phyloP scores from a whole-genome alignment of 768 basidiomycete species.

The Hericium rajendrae region DNA sequence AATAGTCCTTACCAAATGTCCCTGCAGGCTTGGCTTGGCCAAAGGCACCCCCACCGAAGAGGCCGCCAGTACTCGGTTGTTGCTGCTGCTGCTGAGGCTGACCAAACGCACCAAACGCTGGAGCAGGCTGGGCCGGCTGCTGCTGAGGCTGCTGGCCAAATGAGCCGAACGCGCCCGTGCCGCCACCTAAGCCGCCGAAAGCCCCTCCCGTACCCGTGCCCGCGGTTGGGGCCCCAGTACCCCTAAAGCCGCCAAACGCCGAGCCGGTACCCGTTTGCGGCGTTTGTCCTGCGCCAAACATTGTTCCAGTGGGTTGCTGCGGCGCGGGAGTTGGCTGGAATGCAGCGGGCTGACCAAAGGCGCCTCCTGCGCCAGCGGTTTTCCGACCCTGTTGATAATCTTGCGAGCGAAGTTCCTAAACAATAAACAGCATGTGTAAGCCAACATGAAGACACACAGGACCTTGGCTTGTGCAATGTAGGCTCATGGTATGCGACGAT shows the following conservation, averaged over 20 bases:
- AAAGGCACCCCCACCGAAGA: conserved; percentile 24
- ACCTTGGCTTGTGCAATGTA: neutral
- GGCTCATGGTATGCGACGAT: neutral
- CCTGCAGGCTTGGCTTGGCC: conserved; percentile 24
- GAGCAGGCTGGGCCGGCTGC: conserved; percentile 23
- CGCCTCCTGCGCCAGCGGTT: conserved; percentile 21
- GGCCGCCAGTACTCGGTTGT: conserved; percentile 19
- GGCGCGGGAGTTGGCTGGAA: conserved; percentile 22
- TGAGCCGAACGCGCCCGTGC: conserved; percentile 15
- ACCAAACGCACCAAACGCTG: conserved; percentile 26
- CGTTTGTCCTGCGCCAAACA: conserved; percentile 17
- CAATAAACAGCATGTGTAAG: neutral
- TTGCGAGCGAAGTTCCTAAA: conserved; percentile 37
- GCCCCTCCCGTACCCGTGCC: conserved; percentile 12
- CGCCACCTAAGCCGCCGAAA: conserved; percentile 21
- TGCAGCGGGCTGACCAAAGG: conserved; percentile 23
- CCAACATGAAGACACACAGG: neutral
- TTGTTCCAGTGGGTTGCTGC: conserved; percentile 20
- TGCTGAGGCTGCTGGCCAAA: conserved; percentile 24
- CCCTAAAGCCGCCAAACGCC: conserved; percentile 3
- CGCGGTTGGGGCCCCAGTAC: conserved; percentile 7
- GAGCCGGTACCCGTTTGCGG: conserved; percentile 8
- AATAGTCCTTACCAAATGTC: conserved; percentile 6
- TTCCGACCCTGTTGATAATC: conserved; percentile 40
- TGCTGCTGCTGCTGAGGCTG: conserved; percentile 19